A percentile compares a stretch with the other conserved stretches of the same genome.
Conservation (phyloP, 148 eudicot genomes). For the Silene latifolia region DNA sequence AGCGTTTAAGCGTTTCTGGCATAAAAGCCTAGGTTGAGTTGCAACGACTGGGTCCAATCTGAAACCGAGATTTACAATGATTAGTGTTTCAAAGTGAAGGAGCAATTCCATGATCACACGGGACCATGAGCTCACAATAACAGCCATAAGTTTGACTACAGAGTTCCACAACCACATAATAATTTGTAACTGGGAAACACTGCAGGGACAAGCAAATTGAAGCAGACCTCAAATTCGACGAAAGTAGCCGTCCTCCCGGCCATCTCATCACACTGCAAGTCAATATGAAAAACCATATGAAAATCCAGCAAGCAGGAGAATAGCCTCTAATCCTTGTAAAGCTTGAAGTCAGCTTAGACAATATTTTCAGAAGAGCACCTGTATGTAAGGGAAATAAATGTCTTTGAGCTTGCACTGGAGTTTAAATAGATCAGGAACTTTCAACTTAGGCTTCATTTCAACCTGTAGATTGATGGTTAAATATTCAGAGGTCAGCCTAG, state of each 20-base stretch:
- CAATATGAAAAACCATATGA: not conserved
- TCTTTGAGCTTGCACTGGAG: conserved; percentile 69
- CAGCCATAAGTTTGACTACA: too few relatives aligned
- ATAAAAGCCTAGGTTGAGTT: too few relatives aligned
- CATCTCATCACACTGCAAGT: conserved; percentile 67
- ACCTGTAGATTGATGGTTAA: conserved; percentile 36
- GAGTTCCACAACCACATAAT: too few relatives aligned
- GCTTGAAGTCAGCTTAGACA: not conserved
- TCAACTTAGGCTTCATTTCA: conserved; percentile 53
- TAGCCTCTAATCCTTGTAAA: not conserved
- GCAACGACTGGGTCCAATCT: too few relatives aligned
- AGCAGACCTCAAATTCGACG: conserved; percentile 52
- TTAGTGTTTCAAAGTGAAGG: too few relatives aligned
- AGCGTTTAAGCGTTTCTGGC: too few relatives aligned
- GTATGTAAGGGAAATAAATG: conserved; percentile 82
- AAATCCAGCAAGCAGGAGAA: conserved; percentile 4
- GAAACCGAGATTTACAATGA: too few relatives aligned
- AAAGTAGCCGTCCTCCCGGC: conserved; percentile 50
- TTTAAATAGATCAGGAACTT: conserved; percentile 30
- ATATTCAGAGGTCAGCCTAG: not conserved
- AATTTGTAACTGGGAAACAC: too few relatives aligned
- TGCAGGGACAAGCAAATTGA: not conserved
- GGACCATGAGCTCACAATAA: too few relatives aligned
- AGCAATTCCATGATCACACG: too few relatives aligned
- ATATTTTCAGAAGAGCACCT: conserved; percentile 34